Evolutionary conservation across 2,329 filamentous ascomycete species (phyloP).

Genomic region (Calonectria hongkongensis): DNA sequence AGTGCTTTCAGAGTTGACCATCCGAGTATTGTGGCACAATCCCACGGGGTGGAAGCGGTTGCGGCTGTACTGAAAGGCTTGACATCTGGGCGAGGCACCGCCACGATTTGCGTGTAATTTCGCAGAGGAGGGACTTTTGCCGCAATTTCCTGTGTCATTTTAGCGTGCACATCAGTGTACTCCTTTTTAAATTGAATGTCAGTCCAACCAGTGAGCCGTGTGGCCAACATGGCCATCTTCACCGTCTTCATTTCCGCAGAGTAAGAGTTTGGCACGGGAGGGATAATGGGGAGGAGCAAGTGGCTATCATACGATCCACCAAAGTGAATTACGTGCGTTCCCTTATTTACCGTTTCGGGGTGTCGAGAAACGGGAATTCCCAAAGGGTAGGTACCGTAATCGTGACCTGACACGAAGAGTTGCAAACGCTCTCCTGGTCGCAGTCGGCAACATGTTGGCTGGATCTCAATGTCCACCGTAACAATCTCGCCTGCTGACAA

Average conservation of each 20-base stretch:
- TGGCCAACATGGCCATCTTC: not conserved
- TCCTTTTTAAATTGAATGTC: not conserved
- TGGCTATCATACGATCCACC: constrained; percentile 1
- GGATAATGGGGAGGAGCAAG: not conserved
- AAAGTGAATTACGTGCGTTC: not conserved
- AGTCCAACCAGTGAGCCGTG: not conserved
- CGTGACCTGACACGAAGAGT: not conserved
- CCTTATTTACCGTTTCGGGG: not conserved
- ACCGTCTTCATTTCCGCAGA: not conserved
- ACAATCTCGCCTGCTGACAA: not conserved
- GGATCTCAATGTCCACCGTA: not conserved
- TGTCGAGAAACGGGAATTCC: constrained; percentile 1
- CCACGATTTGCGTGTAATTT: constrained; percentile 4
- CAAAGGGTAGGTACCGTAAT: not conserved
- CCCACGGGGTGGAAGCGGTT: not conserved
- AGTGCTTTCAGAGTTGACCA: constrained; percentile 10
- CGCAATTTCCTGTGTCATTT: not conserved
- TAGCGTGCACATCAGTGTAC: not conserved
- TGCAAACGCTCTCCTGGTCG: constrained; percentile 1
- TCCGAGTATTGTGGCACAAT: not conserved
- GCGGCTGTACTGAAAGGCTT: not conserved
- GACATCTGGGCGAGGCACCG: not conserved
- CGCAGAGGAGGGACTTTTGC: not conserved
- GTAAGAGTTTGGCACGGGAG: not conserved
- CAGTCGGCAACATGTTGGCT: constrained; percentile 7